phyloP scores from a whole-genome alignment of 2,329 filamentous ascomycete species.

The Phoma sp. region DNA sequence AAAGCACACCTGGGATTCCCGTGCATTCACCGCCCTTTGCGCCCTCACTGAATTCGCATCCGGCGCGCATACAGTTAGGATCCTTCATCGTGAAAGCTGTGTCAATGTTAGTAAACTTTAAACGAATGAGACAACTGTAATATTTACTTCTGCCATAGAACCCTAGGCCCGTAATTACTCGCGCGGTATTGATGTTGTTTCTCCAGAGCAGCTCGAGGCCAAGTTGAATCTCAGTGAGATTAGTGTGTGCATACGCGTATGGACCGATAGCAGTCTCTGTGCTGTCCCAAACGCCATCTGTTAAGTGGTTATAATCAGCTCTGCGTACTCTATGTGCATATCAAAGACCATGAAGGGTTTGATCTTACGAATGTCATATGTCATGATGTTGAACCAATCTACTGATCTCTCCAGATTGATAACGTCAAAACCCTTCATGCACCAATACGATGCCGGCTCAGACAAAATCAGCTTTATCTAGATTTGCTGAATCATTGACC shows the following conservation, averaged over 20 bases:
- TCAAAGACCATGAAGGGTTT: too few relatives aligned
- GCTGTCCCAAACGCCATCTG: conserved; percentile 38
- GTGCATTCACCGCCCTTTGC: conserved; percentile 27
- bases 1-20: conserved; percentile 38
- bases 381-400: too few relatives aligned
- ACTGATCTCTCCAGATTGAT: too few relatives aligned
- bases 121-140: too few relatives aligned
- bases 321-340: too few relatives aligned
- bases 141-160: conserved; percentile 49
- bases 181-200: conserved; percentile 26
- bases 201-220: conserved; percentile 41
- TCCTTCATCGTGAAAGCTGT: conserved; percentile 25
- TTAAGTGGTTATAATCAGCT: too few relatives aligned
- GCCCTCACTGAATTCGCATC: conserved; percentile 25
- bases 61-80: background rate
- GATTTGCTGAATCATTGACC: too few relatives aligned
- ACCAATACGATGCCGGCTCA: too few relatives aligned
- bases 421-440: too few relatives aligned
- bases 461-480: too few relatives aligned
- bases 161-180: conserved; percentile 51
- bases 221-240: conserved; percentile 57
- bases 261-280: background rate
- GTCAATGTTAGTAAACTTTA: too few relatives aligned
- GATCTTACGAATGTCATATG: too few relatives aligned
- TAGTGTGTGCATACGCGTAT: conserved; percentile 10